Conservation (phyloP, 164 flowering plant genomes). For the Tetracentron sinense region DNA sequence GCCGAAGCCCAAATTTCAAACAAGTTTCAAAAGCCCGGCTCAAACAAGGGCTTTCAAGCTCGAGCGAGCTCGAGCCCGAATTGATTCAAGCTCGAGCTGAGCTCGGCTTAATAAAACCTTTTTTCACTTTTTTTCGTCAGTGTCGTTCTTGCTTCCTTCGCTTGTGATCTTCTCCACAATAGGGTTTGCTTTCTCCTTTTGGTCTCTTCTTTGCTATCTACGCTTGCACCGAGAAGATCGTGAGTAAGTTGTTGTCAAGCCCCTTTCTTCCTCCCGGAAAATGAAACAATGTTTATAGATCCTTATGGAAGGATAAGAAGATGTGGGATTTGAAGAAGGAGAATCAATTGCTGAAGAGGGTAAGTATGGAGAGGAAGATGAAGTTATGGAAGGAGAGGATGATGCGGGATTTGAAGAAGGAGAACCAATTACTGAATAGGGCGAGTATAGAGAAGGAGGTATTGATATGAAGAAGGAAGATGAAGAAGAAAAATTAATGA, state of each 20-base stretch:
- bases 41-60: no score
- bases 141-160: slow-evolving; percentile 72
- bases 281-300: no score
- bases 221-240: slow-evolving; percentile 61
- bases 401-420: no score
- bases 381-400: background rate
- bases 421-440: background rate
- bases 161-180: slow-evolving; percentile 47
- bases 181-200: slow-evolving; percentile 58
- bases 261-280: slow-evolving; percentile 19
- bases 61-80: no score
- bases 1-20: no score
- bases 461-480: slow-evolving; percentile 20
- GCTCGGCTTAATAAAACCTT: no score
- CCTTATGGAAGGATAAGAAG: no score
- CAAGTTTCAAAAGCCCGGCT: no score
- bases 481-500: slow-evolving; percentile 1
- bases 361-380: slow-evolving; percentile 4
- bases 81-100: no score
- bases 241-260: slow-evolving; percentile 53
- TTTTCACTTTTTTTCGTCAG: no score
- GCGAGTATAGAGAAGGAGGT: slow-evolving; percentile 8
- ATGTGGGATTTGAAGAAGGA: slow-evolving; percentile 1
- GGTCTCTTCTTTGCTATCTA: slow-evolving; percentile 55
- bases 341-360: background rate